Conservation (phyloP, 169 alveolate genomes). For the Babesia bigemina region DNA sequence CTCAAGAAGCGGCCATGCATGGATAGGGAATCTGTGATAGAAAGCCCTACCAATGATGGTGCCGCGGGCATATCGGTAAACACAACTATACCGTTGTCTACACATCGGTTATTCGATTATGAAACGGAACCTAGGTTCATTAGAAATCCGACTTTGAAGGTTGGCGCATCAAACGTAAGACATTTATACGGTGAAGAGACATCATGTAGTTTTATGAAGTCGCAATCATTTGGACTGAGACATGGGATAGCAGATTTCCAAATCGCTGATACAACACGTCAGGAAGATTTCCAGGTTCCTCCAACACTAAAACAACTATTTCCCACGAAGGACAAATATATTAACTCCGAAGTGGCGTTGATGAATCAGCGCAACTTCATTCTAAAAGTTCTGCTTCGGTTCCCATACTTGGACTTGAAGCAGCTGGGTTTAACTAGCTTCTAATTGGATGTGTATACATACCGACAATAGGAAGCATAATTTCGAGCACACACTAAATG, state of each 20-base stretch:
- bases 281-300: not conserved
- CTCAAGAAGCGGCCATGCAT: not conserved
- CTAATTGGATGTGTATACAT: not conserved
- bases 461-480: not conserved
- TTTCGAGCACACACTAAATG: not conserved
- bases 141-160: not conserved
- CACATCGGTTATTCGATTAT: not conserved
- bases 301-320: not conserved
- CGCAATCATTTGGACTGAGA: slow-evolving; percentile 14
- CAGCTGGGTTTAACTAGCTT: slow-evolving; percentile 8
- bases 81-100: not conserved
- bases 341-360: not conserved
- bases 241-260: slow-evolving; percentile 4
- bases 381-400: slow-evolving; percentile 22
- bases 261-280: not conserved
- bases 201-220: not conserved
- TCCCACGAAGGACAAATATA: not conserved
- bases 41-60: not conserved
- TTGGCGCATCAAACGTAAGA: slow-evolving; percentile 1
- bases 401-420: slow-evolving; percentile 27
- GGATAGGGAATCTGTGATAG: not conserved
- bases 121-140: slow-evolving; percentile 1
- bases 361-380: slow-evolving; percentile 13
- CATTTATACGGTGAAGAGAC: not conserved
- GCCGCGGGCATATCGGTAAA: not conserved